These are phyloP conservation scores for Phytophthora ramorum DNA, from an alignment of 352 stramenopile genomes.

Conservation along the genomic window DNA sequence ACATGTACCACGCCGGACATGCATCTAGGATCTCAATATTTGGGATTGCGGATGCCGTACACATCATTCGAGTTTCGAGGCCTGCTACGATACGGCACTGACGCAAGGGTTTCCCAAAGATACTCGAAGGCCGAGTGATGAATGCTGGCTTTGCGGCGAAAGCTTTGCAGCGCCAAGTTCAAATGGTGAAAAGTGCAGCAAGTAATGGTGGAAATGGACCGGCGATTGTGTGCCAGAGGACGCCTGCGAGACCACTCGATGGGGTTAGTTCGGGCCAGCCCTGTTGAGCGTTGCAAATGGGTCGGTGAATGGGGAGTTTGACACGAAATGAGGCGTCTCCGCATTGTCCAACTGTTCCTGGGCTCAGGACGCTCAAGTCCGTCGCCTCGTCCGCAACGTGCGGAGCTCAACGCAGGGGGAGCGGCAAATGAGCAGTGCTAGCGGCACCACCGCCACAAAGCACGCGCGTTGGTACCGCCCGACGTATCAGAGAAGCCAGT, in stretches of 20 bases:
- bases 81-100: too few relatives aligned
- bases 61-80: too few relatives aligned
- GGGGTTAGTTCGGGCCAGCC: constrained; percentile 13
- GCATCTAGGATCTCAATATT: too few relatives aligned
- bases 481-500: not conserved
- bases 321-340: not conserved
- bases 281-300: constrained; percentile 29
- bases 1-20: too few relatives aligned
- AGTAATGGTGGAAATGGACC: too few relatives aligned
- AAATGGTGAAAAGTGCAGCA: too few relatives aligned
- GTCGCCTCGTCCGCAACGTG: constrained; percentile 3
- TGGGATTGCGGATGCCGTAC: too few relatives aligned
- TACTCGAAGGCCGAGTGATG: too few relatives aligned
- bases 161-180: too few relatives aligned
- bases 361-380: constrained; percentile 4
- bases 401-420: not conserved
- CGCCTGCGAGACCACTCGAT: constrained; percentile 9
- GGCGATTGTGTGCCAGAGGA: too few relatives aligned
- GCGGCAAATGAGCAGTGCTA: not conserved
- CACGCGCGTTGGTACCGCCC: constrained; percentile 4
- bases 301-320: constrained; percentile 2
- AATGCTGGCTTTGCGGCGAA: too few relatives aligned
- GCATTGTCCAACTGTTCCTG: not conserved
- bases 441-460: not conserved
- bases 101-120: too few relatives aligned